Conservation (phyloP, 192 early-diverging fungal genomes). For the Spizellomyces punctatus region DNA sequence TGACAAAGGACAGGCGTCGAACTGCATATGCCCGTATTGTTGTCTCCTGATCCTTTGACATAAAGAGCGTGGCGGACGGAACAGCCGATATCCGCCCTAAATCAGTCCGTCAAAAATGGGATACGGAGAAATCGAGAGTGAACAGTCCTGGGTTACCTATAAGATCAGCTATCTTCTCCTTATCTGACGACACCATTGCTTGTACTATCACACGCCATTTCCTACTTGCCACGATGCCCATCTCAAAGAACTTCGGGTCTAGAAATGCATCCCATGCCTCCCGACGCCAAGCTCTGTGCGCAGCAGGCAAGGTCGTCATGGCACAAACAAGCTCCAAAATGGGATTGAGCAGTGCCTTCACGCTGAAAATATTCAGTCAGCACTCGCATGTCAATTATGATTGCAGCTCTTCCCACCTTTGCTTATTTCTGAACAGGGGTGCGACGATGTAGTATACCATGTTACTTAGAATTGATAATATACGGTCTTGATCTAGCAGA, state of each 20-base stretch:
- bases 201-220: conserved; percentile 75
- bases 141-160: conserved; percentile 28
- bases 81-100: conserved; percentile 67
- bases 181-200: conserved; percentile 72
- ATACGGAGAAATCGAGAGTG: no score
- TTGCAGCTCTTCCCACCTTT: conserved; percentile 10
- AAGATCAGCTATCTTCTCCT: conserved; percentile 74
- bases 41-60: conserved; percentile 81
- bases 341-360: conserved; percentile 17
- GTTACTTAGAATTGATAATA: conserved; percentile 64
- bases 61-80: conserved; percentile 74
- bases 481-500: conserved; percentile 74
- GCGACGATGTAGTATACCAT: conserved; percentile 82
- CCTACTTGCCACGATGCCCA: conserved; percentile 49
- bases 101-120: neutral
- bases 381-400: neutral
- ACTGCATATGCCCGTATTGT: conserved; percentile 65
- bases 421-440: conserved; percentile 62
- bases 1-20: conserved; percentile 77
- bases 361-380: neutral
- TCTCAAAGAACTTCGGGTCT: conserved; percentile 72
- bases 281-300: conserved; percentile 69
- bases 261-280: conserved; percentile 79
- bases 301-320: conserved; percentile 64
- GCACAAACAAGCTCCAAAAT: conserved; percentile 63